Evolutionary conservation across 1,284 basidiomycete genomes (phyloP).

Genomic region (Schizophyllum amplum): DNA sequence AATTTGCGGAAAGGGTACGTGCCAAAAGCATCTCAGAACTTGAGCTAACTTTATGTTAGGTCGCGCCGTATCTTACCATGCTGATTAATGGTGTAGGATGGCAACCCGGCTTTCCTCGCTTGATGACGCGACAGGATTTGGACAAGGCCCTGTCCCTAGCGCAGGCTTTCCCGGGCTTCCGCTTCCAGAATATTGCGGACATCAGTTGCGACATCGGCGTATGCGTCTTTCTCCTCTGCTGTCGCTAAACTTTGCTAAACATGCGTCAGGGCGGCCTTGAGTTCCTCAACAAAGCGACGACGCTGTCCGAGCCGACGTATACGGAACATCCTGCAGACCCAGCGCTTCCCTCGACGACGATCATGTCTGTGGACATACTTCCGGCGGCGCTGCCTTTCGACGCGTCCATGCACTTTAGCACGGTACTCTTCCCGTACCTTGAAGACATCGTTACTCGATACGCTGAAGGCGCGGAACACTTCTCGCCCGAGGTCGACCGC

Average conservation of each 20-base stretch:
- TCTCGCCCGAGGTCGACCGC: slow-evolving; percentile 41
- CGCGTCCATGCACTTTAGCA: slow-evolving; percentile 71
- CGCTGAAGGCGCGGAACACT: slow-evolving; percentile 14
- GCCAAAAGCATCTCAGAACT: background rate
- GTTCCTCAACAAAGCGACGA: slow-evolving; percentile 70
- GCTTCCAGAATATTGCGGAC: slow-evolving; percentile 72
- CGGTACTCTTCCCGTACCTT: slow-evolving; percentile 62
- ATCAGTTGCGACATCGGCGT: slow-evolving; percentile 82
- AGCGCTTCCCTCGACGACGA: slow-evolving; percentile 49
- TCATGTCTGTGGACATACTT: slow-evolving; percentile 86
- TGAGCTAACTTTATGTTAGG: too few relatives aligned
- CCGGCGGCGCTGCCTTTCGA: slow-evolving; percentile 79
- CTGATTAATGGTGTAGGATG: slow-evolving; percentile 85
- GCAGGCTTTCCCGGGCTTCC: slow-evolving; percentile 38
- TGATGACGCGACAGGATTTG: slow-evolving; percentile 68
- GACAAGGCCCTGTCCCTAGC: slow-evolving; percentile 42
- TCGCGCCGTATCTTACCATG: slow-evolving; percentile 79
- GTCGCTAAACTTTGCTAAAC: background rate
- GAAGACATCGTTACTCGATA: slow-evolving; percentile 37
- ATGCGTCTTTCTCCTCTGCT: slow-evolving; percentile 10
- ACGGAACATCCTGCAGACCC: slow-evolving; percentile 37
- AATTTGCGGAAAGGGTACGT: slow-evolving; percentile 63
- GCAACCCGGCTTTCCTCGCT: slow-evolving; percentile 66
- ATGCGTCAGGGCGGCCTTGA: slow-evolving; percentile 67
- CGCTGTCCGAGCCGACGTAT: slow-evolving; percentile 71